Evolutionary conservation across 768 basidiomycete species (phyloP), one percentile per base, ranked within the genome.

Genomic region (Piloderma croceum): DNA sequence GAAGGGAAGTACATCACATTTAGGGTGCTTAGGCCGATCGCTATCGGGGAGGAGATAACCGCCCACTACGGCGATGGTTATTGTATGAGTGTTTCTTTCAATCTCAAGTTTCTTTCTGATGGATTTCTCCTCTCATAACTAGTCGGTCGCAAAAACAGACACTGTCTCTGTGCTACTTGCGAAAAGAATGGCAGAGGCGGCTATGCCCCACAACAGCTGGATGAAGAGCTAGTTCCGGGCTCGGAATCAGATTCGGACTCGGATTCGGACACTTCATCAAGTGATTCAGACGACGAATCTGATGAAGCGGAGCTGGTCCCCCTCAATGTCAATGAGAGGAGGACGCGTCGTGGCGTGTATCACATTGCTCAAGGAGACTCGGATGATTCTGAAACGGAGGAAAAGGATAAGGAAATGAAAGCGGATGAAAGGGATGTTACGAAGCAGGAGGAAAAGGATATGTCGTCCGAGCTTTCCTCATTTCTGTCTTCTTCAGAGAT

Each of bases 21-120:
- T 63, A 79, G 86, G 31, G 83, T 85, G 42, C 71, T 90, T 57
- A 76, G 80, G 60, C 74, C 80, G 41, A 90, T 91, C 53, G 69
- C 73, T 31, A 64, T 83, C 19, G 89, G 88, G 23, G 88, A 91
- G 61, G 89, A 91, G 61, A 83, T 91, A 34, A 89, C 88, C 22
- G 89, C 89, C 31, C 86, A 89, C 58, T 91, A 91, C 55, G 89
- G 90, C 33, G 86, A 90, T 63, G 84, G 84, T 34, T 91, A 91
- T 60, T 91, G 88, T 91, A 58, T 65, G 85, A 78, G 39, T 35
- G 36, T 44, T 27, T 42, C 36, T 31, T 41, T 47, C 39, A 34
- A 13, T 49, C 35, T 24, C 15, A 34, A 35, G 31, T 45, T 39
- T 36, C 15, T 46, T 44, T 45, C 36, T 23, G 41, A 47, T 39